These are phyloP conservation scores for Vitis hybrid DNA, from an alignment of 177 flowering plant genomes.

Conservation along the genomic window DNA sequence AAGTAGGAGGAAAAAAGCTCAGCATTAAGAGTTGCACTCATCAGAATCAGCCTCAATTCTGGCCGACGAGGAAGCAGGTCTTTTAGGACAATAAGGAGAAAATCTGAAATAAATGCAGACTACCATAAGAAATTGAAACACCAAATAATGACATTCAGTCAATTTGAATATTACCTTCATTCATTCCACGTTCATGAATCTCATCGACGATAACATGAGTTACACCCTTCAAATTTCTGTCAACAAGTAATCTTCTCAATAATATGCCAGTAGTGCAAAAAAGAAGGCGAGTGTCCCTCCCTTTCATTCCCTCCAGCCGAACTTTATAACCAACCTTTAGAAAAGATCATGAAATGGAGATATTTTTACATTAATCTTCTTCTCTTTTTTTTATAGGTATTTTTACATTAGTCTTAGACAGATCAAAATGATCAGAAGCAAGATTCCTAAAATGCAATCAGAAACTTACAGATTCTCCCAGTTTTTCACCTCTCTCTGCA, in stretches of 20 bases:
- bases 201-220: constrained; percentile 97
- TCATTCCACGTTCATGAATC: constrained; percentile 99
- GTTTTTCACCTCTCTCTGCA: constrained; percentile 84
- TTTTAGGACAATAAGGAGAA: constrained; percentile 87
- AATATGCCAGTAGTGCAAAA: constrained; percentile 97
- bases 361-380: background rate
- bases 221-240: constrained; percentile 80
- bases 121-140: constrained; percentile 5
- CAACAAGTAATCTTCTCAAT: constrained; percentile 84
- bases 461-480: constrained; percentile 90
- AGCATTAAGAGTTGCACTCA: constrained; percentile 93
- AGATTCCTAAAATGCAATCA: background rate
- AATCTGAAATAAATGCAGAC: constrained; percentile 58
- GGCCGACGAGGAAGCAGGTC: constrained; percentile 94
- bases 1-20: constrained; percentile 91
- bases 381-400: background rate
- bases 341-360: constrained; percentile 7
- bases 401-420: no score
- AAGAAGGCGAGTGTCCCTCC: constrained; percentile 90
- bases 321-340: constrained; percentile 96
- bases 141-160: background rate
- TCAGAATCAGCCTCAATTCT: constrained; percentile 80
- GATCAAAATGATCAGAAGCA: background rate
- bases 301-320: constrained; percentile 87
- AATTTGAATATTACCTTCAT: constrained; percentile 67